Evolutionary conservation across 805 yeast species (phyloP).

Genomic region (Brettanomyces nanus): DNA sequence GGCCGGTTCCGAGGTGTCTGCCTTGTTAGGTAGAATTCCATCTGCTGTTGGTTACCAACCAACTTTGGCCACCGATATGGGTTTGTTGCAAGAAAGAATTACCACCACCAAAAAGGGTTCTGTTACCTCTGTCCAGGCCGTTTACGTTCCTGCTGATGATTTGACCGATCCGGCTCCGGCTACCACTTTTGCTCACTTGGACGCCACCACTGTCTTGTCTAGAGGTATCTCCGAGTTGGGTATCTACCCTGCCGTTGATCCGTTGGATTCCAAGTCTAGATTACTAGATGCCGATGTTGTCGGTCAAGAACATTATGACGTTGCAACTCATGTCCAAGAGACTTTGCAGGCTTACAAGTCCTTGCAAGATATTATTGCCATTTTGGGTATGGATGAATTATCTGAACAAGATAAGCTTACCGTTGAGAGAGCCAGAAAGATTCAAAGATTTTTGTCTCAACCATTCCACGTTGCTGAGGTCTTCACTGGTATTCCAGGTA

Average conservation of each 20-base stretch:
- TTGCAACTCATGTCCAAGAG: constrained; percentile 93
- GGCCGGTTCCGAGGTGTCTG: constrained; percentile 99
- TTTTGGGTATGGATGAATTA: constrained; percentile 99
- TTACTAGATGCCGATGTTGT: constrained; percentile 94
- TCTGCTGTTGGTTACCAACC: constrained; percentile 99
- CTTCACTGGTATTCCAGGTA: constrained; percentile 99
- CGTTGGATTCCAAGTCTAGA: constrained; percentile 98
- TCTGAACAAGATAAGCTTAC: constrained; percentile 98
- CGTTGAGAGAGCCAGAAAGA: constrained; percentile 99
- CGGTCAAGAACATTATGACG: constrained; percentile 97
- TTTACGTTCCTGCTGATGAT: constrained; percentile 99
- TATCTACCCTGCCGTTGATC: constrained; percentile 99
- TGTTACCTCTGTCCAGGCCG: constrained; percentile 99
- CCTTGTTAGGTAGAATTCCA: constrained; percentile 99
- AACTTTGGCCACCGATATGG: constrained; percentile 99
- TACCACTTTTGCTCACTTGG: constrained; percentile 99
- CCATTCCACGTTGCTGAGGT: constrained; percentile 99
- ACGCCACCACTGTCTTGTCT: constrained; percentile 99
- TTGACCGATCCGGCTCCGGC: constrained; percentile 99
- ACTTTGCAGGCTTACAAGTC: constrained; percentile 99
- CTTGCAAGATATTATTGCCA: constrained; percentile 99
- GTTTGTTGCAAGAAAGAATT: constrained; percentile 99
- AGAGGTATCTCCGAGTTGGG: constrained; percentile 99
- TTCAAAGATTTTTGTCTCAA: constrained; percentile 99
- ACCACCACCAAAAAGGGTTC: constrained; percentile 99